Evolutionary conservation across 1,284 basidiomycete genomes (phyloP).

Genomic region (Rugiboletus extremiorientalis): DNA sequence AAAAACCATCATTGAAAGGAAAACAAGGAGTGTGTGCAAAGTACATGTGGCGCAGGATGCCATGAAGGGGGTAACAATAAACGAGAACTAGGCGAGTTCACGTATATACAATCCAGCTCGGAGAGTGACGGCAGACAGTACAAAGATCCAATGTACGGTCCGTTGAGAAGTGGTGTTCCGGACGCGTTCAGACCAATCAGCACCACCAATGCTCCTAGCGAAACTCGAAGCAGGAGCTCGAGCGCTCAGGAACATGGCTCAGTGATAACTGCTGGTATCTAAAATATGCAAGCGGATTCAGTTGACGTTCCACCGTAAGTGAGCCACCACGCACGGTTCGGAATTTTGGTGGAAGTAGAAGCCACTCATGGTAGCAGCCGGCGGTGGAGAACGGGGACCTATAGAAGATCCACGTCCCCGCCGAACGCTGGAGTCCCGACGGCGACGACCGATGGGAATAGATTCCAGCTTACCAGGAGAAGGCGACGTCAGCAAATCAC

Average conservation of each 20-base stretch:
- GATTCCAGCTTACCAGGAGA: slow-evolving; percentile 37
- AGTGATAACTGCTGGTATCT: slow-evolving; percentile 71
- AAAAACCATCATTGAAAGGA: not conserved
- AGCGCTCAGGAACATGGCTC: slow-evolving; percentile 54
- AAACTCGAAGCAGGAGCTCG: slow-evolving; percentile 65
- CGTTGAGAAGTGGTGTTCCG: not conserved
- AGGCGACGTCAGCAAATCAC: slow-evolving; percentile 21
- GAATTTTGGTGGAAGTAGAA: slow-evolving; percentile 95
- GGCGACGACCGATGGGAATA: slow-evolving; percentile 36
- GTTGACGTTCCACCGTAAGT: slow-evolving; percentile 7
- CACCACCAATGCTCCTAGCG: slow-evolving; percentile 41
- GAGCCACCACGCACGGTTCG: slow-evolving; percentile 65
- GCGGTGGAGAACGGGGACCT: slow-evolving; percentile 40
- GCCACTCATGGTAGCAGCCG: slow-evolving; percentile 76
- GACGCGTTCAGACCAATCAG: not conserved
- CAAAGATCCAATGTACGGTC: slow-evolving; percentile 5
- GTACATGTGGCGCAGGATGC: slow-evolving; percentile 26
- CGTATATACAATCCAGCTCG: slow-evolving; percentile 14
- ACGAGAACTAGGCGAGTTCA: slow-evolving; percentile 11
- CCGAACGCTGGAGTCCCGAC: slow-evolving; percentile 48
- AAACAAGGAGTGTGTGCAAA: slow-evolving; percentile 14
- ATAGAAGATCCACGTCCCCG: slow-evolving; percentile 41
- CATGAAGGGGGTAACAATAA: slow-evolving; percentile 20
- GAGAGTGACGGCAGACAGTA: not conserved
- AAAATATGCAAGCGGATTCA: slow-evolving; percentile 13